Base-by-base conservation (phyloP, 345 rosid genomes). In the Lepidium sativum region DNA sequence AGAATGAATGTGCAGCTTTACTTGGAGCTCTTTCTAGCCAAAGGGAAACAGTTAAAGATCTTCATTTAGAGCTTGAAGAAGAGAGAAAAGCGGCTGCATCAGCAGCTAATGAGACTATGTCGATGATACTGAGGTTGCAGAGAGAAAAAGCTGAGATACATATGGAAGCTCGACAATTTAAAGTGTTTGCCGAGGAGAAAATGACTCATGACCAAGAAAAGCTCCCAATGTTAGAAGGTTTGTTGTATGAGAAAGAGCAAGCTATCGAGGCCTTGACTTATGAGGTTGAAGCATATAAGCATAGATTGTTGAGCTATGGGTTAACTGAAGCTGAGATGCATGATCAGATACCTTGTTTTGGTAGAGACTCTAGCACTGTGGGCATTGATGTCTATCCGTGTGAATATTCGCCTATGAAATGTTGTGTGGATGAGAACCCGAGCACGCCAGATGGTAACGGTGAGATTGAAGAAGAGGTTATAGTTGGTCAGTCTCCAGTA, bases 131-230 rank as follows among this genome's bases (percentile, higher is more conserved):
- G 75, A 90, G 95, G 82, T 65, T 90, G 75, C 97, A 90, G 76
- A 87, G 92, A 79, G 95, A 90, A 81, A 90, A 90, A 76, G 92
- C 97, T 2, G 97, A 90, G 82, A 77, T 85, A 44, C 95, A 90
- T 68, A 87, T 90, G 95, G 97, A 90, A 72, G 83, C 95, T 7
- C 54, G 92, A 62, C 97, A 90, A 42, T 90, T 90, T 69, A 85
- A 87, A 80, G 80, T 78, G 13, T 85, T 80, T 61, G 81, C 82
- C 0, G 87, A 87, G 72, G 97, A 87, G 81, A 90, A 79, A 70
- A 84, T 82, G 87, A 80, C 82, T 0, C 97, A 90, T 77, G 97
- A 90, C 16, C 90, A 82, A 65, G 84, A 81, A 65, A 87, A 81
- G 76, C 60, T 81, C 39, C 60, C 70, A 11, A 79, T 72, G 18